Base-by-base conservation (phyloP, 208 protist genomes). In the Crithidia expoeki region DNA sequence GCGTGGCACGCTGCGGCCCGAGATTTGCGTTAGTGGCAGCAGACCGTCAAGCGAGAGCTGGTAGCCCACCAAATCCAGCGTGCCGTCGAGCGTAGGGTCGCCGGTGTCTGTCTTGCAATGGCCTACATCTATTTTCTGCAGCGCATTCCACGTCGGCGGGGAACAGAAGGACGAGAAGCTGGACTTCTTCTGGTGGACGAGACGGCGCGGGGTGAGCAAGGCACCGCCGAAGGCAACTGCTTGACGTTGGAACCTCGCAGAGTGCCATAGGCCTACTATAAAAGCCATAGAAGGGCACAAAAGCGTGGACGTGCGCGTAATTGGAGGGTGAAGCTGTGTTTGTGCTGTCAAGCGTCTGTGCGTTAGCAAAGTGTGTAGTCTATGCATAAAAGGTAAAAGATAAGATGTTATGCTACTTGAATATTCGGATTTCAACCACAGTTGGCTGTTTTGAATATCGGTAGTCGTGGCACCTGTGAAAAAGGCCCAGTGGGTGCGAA, bases 11-110 rank as follows among this genome's bases (percentile, higher is more conserved):
- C 42, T 60, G 38, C 63, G 60, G 23, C 78, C 63, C 10, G 79
- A 66, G 53, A 89, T 68, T 59, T 78, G 68, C 28, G 80, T 73
- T 21, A 72, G 78, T 23, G 87, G 81, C 14, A 96, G 86, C 21
- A 96, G 66, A 1, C 89, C 89, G 51, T 96, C 92, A 44, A 82
- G 85, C 40, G 89, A 94, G 42, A 96, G 77, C 73, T 96, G 92
- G 63, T 96, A 96, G 50, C 85, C 92, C 21, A 94, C 76, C 11
- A 88, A 68, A 60, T 96, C 92, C 5, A 96, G 68, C 27, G 89
- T 94, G 49, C 85, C 85, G 57, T 96, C 92, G 11, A 96, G 81
- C 11, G 92, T 96, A 1, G 84, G 63, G 47, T 87, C 81, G 47
- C 79, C 87, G 23, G 75, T 81, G 47, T 90, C 81, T 0, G 89